Percentiles rank a stretch among this genome's conserved stretches.
These are phyloP conservation scores for Lachancea sp. DNA, from an alignment of 805 yeast species.

Conservation along the genomic window DNA sequence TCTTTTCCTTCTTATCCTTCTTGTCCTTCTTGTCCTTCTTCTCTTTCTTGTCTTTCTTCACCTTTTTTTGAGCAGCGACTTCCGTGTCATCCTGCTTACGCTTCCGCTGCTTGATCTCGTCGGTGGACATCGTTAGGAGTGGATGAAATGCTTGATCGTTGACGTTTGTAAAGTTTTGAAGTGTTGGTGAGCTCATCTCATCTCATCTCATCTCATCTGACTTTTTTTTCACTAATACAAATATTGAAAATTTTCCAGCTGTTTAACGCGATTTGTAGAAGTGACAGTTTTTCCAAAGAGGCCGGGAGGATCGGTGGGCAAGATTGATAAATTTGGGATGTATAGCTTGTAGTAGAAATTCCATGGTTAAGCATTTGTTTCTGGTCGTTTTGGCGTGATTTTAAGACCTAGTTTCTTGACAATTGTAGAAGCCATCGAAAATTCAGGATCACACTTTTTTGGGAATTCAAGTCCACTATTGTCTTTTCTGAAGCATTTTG, in stretches of 20 bases:
- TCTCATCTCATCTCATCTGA: conserved; percentile 12
- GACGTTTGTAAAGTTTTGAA: background rate
- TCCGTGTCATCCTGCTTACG: conserved; percentile 33
- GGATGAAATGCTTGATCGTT: background rate
- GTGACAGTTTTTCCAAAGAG: too few relatives aligned
- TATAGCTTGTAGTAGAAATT: too few relatives aligned
- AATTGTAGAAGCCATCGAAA: too few relatives aligned
- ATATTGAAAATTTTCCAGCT: conserved; percentile 4
- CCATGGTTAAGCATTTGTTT: too few relatives aligned
- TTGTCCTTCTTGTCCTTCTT: conserved; percentile 5
- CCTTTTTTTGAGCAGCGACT: conserved; percentile 22
- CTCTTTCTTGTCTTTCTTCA: conserved; percentile 6
- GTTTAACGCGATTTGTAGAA: background rate
- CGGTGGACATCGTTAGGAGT: conserved; percentile 28
- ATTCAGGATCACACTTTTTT: too few relatives aligned
- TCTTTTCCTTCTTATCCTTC: conserved; percentile 6
- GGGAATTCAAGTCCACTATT: too few relatives aligned
- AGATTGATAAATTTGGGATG: too few relatives aligned
- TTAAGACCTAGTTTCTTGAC: too few relatives aligned
- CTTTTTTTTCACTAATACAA: conserved; percentile 8
- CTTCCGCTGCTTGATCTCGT: conserved; percentile 36
- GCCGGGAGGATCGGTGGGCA: too few relatives aligned
- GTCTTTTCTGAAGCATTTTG: too few relatives aligned
- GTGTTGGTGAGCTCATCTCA: conserved; percentile 9
- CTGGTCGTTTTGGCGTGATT: too few relatives aligned